Evolutionary conservation across 2,329 filamentous ascomycete species (phyloP).

Genomic region (Thermoascus crustaceus): DNA sequence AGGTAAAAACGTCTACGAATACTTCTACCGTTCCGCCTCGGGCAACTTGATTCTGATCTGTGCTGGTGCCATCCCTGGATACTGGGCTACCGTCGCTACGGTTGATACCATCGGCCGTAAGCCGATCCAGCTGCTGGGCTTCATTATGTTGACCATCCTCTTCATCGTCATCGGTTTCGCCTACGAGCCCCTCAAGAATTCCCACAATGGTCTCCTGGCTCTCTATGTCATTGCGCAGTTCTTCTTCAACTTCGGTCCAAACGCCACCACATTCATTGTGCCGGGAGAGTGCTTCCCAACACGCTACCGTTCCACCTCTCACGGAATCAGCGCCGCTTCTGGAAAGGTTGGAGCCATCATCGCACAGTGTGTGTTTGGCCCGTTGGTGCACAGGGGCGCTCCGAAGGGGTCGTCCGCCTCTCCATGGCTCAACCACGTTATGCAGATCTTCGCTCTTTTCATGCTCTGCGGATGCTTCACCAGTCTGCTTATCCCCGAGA

Average conservation of each 20-base stretch:
- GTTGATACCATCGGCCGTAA: conserved; percentile 70
- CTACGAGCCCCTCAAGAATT: conserved; percentile 29
- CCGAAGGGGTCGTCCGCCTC: conserved; percentile 42
- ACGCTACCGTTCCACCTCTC: conserved; percentile 54
- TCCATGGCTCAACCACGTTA: conserved; percentile 64
- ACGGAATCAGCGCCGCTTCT: conserved; percentile 58
- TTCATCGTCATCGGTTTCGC: conserved; percentile 57
- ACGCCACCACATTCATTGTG: conserved; percentile 56
- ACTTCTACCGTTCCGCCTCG: conserved; percentile 64
- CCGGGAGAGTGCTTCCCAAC: conserved; percentile 59
- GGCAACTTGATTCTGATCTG: conserved; percentile 73
- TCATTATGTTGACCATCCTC: conserved; percentile 52
- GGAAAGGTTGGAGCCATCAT: conserved; percentile 63
- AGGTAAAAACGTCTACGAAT: conserved; percentile 57
- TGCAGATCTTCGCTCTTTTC: conserved; percentile 72
- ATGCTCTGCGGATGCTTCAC: conserved; percentile 66
- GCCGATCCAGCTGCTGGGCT: conserved; percentile 61
- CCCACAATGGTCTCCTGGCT: conserved; percentile 45
- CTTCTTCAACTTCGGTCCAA: conserved; percentile 47
- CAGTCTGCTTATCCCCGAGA: conserved; percentile 68
- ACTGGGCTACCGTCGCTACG: conserved; percentile 69
- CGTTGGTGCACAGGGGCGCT: conserved; percentile 52
- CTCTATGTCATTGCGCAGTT: conserved; percentile 59
- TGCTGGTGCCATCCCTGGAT: conserved; percentile 71
- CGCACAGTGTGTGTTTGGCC: conserved; percentile 57